Evolutionary conservation across 2,329 filamentous ascomycete genomes (phyloP).

Genomic region (Dactylella cylindrospora): DNA sequence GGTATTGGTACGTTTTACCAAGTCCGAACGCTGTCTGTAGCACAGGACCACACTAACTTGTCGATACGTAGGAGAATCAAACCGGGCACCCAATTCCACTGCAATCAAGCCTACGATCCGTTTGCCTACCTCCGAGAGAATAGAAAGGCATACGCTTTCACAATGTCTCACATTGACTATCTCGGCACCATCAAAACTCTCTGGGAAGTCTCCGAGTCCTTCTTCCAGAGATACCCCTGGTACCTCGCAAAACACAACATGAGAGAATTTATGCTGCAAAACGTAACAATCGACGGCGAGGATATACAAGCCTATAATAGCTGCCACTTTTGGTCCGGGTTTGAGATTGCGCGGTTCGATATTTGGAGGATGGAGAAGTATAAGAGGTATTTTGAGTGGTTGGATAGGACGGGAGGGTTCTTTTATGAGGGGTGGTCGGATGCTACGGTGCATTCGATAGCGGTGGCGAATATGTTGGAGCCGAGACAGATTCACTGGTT

Average conservation of each 20-base stretch:
- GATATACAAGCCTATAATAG: conserved; percentile 14
- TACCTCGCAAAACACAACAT: conserved; percentile 10
- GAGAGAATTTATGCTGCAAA: conserved; percentile 5
- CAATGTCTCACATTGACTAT: conserved; percentile 12
- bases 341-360: conserved; percentile 16
- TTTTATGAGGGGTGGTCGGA: conserved; percentile 30
- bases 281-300: conserved; percentile 1
- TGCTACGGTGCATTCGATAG: conserved; percentile 23
- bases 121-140: conserved; percentile 25
- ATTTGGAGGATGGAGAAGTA: conserved; percentile 21
- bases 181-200: conserved; percentile 6
- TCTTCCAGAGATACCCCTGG: conserved; percentile 16
- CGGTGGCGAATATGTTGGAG: conserved; percentile 17
- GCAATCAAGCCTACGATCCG: conserved; percentile 24
- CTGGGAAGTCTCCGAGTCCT: conserved; percentile 6
- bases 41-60: background rate
- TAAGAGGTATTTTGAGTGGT: conserved; percentile 17
- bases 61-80: conserved; percentile 14
- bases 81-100: conserved; percentile 14
- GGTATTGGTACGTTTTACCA: conserved; percentile 32
- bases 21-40: background rate
- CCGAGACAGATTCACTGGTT: conserved; percentile 22
- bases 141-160: conserved; percentile 21
- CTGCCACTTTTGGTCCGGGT: conserved; percentile 30
- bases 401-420: conserved; percentile 14